phyloP scores from a whole-genome alignment of 2,329 filamentous ascomycete species.

The Aschersonia sp. region DNA sequence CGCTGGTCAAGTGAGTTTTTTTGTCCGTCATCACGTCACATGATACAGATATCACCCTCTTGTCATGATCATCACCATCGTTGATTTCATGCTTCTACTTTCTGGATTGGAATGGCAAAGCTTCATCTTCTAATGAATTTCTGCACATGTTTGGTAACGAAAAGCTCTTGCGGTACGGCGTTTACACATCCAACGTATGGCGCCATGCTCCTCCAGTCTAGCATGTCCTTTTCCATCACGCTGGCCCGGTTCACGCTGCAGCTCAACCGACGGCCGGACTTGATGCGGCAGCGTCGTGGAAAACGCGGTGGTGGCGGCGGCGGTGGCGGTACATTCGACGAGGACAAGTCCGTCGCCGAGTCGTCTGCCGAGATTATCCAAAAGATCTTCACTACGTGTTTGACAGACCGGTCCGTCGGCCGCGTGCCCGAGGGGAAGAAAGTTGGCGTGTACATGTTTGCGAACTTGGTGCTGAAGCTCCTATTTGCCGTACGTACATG shows the following conservation, averaged over 20 bases:
- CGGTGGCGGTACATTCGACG: slow-evolving; percentile 22
- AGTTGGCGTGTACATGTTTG: slow-evolving; percentile 78
- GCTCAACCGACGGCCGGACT: slow-evolving; percentile 64
- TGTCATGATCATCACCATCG: no score
- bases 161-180: slow-evolving; percentile 67
- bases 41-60: no score
- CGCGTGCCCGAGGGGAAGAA: slow-evolving; percentile 70
- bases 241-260: slow-evolving; percentile 73
- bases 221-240: slow-evolving; percentile 67
- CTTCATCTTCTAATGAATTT: no score
- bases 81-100: no score
- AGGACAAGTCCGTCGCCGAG: slow-evolving; percentile 63
- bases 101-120: no score
- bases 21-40: neutral
- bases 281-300: slow-evolving; percentile 34
- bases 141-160: neutral
- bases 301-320: no score
- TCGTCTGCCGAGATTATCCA: slow-evolving; percentile 79
- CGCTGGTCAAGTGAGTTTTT: slow-evolving; percentile 54
- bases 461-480: slow-evolving; percentile 78
- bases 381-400: slow-evolving; percentile 78
- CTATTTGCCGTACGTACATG: slow-evolving; percentile 54
- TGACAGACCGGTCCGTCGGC: slow-evolving; percentile 63
- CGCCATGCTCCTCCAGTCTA: slow-evolving; percentile 67
- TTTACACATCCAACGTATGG: slow-evolving; percentile 69